These are phyloP conservation scores for Saturnispora bothae DNA, from an alignment of 805 yeast genomes.

Conservation along the genomic window DNA sequence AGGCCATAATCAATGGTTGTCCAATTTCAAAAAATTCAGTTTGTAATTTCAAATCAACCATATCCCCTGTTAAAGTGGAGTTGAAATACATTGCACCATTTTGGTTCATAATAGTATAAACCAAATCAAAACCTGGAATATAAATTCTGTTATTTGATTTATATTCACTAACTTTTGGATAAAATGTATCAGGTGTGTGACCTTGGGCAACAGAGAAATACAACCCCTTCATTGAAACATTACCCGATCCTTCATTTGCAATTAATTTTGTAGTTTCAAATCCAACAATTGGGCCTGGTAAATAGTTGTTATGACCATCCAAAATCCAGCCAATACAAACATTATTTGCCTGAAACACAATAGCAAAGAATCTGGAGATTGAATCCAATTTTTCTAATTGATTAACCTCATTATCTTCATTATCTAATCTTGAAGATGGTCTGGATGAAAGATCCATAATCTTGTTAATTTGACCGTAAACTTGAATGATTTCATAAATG, in stretches of 20 bases:
- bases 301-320: slow-evolving; percentile 22
- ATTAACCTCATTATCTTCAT: not conserved
- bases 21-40: slow-evolving; percentile 44
- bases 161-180: slow-evolving; percentile 34
- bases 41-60: slow-evolving; percentile 52
- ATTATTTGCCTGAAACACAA: slow-evolving; percentile 51
- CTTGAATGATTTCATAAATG: slow-evolving; percentile 17
- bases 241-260: slow-evolving; percentile 51
- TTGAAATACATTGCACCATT: slow-evolving; percentile 25
- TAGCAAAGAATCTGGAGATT: slow-evolving; percentile 32
- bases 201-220: slow-evolving; percentile 68
- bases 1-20: slow-evolving; percentile 43
- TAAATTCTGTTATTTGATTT: slow-evolving; percentile 49
- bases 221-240: slow-evolving; percentile 56
- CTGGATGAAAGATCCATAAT: not conserved
- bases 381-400: slow-evolving; percentile 13
- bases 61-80: slow-evolving; percentile 54
- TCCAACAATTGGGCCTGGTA: slow-evolving; percentile 71
- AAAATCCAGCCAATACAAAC: slow-evolving; percentile 75
- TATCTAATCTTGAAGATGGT: not conserved
- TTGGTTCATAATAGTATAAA: slow-evolving; percentile 28
- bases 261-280: slow-evolving; percentile 64
- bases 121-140: slow-evolving; percentile 57
- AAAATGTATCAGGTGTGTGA: slow-evolving; percentile 35
- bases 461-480: slow-evolving; percentile 10